A percentile compares a stretch with the other conserved stretches of the same genome.
These are phyloP conservation scores for Pisolithus sp. DNA, from an alignment of 768 basidiomycete species.

Conservation along the genomic window DNA sequence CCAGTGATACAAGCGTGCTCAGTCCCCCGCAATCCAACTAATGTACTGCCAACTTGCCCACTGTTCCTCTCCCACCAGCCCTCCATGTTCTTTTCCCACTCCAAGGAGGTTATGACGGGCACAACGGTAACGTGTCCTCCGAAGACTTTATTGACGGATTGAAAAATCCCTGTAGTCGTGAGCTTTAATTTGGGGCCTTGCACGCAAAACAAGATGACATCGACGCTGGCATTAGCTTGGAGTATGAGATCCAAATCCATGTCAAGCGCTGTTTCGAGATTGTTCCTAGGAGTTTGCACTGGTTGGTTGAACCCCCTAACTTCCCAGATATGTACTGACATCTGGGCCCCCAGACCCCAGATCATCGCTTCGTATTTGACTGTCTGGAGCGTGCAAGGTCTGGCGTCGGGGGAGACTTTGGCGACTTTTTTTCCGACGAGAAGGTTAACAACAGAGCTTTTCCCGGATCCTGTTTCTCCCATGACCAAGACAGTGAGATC, in stretches of 20 bases:
- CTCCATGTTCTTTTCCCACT: constrained; percentile 16
- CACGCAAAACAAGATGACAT: background rate
- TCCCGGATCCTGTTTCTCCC: constrained; percentile 11
- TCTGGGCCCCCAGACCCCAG: no score
- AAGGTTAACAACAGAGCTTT: no score
- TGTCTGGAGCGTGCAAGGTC: constrained; percentile 18
- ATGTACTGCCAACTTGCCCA: background rate
- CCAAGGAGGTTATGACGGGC: constrained; percentile 10
- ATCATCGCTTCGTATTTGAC: background rate
- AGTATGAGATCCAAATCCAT: background rate
- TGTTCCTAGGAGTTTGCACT: background rate
- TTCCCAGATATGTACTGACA: background rate
- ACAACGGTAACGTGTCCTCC: constrained; percentile 7
- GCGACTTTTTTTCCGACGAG: constrained; percentile 14
- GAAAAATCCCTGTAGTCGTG: background rate
- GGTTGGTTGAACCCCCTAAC: background rate
- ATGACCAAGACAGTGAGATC: background rate
- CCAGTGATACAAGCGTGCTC: background rate
- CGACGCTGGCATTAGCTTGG: background rate
- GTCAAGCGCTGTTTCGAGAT: background rate
- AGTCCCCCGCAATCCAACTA: background rate
- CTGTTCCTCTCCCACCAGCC: constrained; percentile 27
- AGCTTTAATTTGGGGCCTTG: background rate
- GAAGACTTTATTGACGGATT: background rate
- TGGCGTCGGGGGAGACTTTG: constrained; percentile 11